Base-by-base conservation (phyloP, 2,329 filamentous ascomycete species). In the Alternaria triticimaculans region DNA sequence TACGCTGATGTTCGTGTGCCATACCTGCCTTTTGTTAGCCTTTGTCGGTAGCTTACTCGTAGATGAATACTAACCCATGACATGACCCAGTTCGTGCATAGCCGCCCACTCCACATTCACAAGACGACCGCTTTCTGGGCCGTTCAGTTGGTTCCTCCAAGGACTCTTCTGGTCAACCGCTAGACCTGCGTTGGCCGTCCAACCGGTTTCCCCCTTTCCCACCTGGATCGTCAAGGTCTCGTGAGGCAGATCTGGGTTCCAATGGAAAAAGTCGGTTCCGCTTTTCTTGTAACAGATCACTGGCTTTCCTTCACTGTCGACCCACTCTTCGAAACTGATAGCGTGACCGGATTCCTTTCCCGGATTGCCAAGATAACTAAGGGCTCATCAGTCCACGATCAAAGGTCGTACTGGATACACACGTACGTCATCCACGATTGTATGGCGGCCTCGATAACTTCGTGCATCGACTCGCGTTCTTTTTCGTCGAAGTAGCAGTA, bases 1-100 rank as follows among this genome's bases (percentile, higher is more conserved):
- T 5, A 14, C 58, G 55, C 20, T 60, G 55, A 30, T 66, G 58
- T 30, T 64, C 55, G 15, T 66, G 55, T 11, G 50, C 48, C 63
- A 68, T 63, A 15, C 55, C 60, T 62, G 1, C 1, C 25, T 33
- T 58, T 26, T 37, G 25, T 56, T 15, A 59, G n/a, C n/a, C 5
- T 5, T 6, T 3, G 11, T 21, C 18, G 5, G 49, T 7, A 3
- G 33, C 20, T n/a, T 51, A n/a, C 5, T 8, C 6, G 12, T 5
- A 37, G 2, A 25, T 23, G 49, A 15, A 8, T 11, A 41, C 10
- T 54, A 11, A 63, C 49, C 60, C 23, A 63, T 18, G 4, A 55
- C 55, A 49, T 59, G 43, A 8, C 30, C 60, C 4, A 55, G 45
- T 20, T 46, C 25, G 15, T 55, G 55, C 30, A 63, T 30, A 23